Evolutionary conservation across 306 rosid species (phyloP).

Genomic region (Corylus heterophylla): DNA sequence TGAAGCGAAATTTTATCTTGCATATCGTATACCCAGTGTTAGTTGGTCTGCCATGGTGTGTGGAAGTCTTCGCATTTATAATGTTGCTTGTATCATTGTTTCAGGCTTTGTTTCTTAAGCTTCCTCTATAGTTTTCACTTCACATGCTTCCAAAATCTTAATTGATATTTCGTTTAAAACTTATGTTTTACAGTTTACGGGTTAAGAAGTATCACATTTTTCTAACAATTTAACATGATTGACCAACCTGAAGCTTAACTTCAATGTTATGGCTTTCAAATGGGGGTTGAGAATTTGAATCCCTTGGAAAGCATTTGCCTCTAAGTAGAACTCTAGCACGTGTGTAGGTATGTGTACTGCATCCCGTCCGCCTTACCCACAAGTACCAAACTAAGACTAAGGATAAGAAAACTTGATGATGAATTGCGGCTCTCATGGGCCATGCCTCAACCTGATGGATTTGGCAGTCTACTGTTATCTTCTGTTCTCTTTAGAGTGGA

Average conservation of each 20-base stretch:
- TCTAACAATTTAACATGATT: not conserved
- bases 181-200: not conserved
- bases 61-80: not conserved
- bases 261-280: not conserved
- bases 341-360: not conserved
- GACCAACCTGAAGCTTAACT: not conserved
- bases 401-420: not conserved
- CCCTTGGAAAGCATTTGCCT: not conserved
- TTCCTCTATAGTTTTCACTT: not conserved
- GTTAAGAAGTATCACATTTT: not conserved
- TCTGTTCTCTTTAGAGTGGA: not conserved
- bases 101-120: not conserved
- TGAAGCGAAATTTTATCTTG: not conserved
- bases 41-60: not conserved
- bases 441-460: not conserved
- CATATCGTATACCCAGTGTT: not conserved
- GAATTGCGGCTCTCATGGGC: not conserved
- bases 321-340: not conserved
- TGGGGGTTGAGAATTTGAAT: not conserved
- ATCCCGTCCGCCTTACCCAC: not conserved
- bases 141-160: not conserved
- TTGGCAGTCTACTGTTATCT: not conserved
- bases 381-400: not conserved
- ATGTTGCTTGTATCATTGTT: not conserved
- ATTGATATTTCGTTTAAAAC: not conserved